Base-by-base conservation (phyloP, 495 filamentous ascomycete genomes). In the Polyplosphaeria fusca region DNA sequence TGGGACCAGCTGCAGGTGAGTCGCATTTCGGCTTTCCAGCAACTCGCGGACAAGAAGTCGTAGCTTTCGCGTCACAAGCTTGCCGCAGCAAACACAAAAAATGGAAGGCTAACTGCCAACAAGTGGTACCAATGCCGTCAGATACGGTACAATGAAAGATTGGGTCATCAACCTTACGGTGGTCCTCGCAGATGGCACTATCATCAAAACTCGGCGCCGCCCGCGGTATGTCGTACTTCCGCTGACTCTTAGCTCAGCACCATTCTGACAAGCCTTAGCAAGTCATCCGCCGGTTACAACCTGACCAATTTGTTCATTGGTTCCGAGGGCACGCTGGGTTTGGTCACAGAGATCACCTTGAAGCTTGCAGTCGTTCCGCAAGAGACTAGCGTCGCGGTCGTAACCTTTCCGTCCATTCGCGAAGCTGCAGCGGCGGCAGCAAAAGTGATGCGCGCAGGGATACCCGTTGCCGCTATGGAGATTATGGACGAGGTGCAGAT, bases 401-500 rank as follows among this genome's bases (percentile, higher is more conserved):
- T 86, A 11, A 84, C 79, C 12, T 91, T 91, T 68, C 84, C 85
- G 0, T 82, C 77, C 4, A 86, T 89, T 46, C 79, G 85, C 32
- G 82, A 86, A 65, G 87, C 88, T 1, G 86, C 87, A 0, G 77
- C 80, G 3, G 84, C 83, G 0, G 88, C 86, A 0, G 81, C 83
- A 13, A 77, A 77, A 45, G 80, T 91, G 9, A 84, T 91, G 74
- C 79, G 85, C 48, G 77, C 82, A 14, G 87, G 85, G 3, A 77
- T 91, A 2, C 88, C 84, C 0, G 80, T 92, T 16, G 87, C 85
- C 0, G 86, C 86, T 2, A 86, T 92, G 77, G 88, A 91, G 68
- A 82, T 92, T 58, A 83, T 92, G 80, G 87, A 91, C 63, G 86
- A 91, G 49, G 85, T 89, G 0, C 85, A 88, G 68, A 91, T 92